Percentiles rank a stretch among this genome's conserved stretches.
These are phyloP conservation scores for Sclerotiophoma versabilis DNA, from an alignment of 2,329 filamentous ascomycete genomes.

Conservation along the genomic window DNA sequence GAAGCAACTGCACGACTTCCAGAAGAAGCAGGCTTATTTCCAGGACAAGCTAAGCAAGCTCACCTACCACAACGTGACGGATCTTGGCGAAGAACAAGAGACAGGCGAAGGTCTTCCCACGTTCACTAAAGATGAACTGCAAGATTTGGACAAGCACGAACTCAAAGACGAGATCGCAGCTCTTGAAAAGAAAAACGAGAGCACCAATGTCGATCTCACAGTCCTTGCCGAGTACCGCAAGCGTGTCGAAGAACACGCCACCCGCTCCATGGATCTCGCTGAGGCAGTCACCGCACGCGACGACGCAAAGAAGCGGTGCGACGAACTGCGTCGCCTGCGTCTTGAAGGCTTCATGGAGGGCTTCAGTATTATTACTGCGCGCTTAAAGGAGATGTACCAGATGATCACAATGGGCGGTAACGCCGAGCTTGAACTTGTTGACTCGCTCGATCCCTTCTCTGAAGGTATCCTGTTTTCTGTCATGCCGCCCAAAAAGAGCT, in stretches of 20 bases:
- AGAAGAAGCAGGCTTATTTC: conserved; percentile 85
- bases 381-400: conserved; percentile 99
- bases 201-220: conserved; percentile 83
- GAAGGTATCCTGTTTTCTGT: conserved; percentile 97
- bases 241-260: conserved; percentile 80
- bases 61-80: conserved; percentile 74
- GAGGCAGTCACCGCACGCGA: conserved; percentile 81
- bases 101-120: conserved; percentile 65
- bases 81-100: conserved; percentile 65
- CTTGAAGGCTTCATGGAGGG: conserved; percentile 99
- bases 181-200: conserved; percentile 79
- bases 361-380: conserved; percentile 90
- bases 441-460: conserved; percentile 93
- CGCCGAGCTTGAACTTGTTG: conserved; percentile 94
- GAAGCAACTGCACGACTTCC: conserved; percentile 84
- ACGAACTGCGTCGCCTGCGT: conserved; percentile 87
- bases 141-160: conserved; percentile 67
- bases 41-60: conserved; percentile 88
- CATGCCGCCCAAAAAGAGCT: conserved; percentile 99
- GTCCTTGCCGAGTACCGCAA: conserved; percentile 90
- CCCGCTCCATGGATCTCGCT: conserved; percentile 83
- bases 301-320: conserved; percentile 86
- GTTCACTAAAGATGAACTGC: conserved; percentile 76
- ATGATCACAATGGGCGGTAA: conserved; percentile 99
- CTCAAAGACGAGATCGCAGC: conserved; percentile 70